Evolutionary conservation across 345 rosid genomes (phyloP).

Genomic region (Brassica napus): Da-Ae NC_063452.1:56906001-56906500

Average conservation of each 20-base stretch:
- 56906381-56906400: slow-evolving; percentile 96
- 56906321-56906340: neutral
- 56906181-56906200: slow-evolving; percentile 18
- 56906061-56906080: slow-evolving; percentile 59
- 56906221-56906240: slow-evolving; percentile 21
- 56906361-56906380: slow-evolving; percentile 44
- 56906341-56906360: too few relatives aligned
- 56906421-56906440: slow-evolving; percentile 95
- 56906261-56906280: slow-evolving; percentile 9
- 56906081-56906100: slow-evolving; percentile 53
- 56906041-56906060: slow-evolving; percentile 61
- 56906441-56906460: slow-evolving; percentile 95
- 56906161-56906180: neutral
- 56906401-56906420: slow-evolving; percentile 61
- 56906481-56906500: slow-evolving; percentile 93
- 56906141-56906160: slow-evolving; percentile 59
- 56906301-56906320: slow-evolving; percentile 1
- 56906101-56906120: slow-evolving; percentile 58
- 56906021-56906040: slow-evolving; percentile 74
- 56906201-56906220: neutral
- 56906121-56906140: slow-evolving; percentile 58
- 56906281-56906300: slow-evolving; percentile 30
- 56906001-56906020: slow-evolving; percentile 42
- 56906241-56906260: slow-evolving; percentile 2
- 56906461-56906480: slow-evolving; percentile 93